Evolutionary conservation across 257 asterid genomes (phyloP), one percentile per base, ranked within the genome.

Genomic region (Capsicum chinense): DNA sequence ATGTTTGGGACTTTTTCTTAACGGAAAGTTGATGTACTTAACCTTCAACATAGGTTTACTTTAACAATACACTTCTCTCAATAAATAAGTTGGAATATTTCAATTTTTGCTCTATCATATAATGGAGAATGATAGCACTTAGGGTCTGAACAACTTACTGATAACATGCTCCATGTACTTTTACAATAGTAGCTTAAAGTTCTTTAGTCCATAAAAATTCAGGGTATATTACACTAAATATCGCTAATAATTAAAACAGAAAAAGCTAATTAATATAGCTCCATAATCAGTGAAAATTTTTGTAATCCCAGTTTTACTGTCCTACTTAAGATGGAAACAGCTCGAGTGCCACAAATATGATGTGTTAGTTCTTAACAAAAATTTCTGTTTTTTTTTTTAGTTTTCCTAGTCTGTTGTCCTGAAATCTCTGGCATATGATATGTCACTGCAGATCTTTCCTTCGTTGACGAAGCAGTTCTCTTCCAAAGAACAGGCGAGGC

Each of bases 401-500:
- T 39, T 50, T 9, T 66, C 71, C 44, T 39, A 2, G 11, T 37
- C 60, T 47, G 56, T 37, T 69, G 37, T 63, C 58, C 78, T 37
- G 67, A 82, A 33, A 39, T 21, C 68, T 79, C 19, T 26, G 63
- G 81, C 15, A 47, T 44, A 79, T 76, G 6, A 11, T 56, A 78
- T 78, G 33, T 85, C 68, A 39, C 37, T 91, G 90, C 94, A 95
- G 98, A 92, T 95, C 82, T 95, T 95, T 79, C 95, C 97, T 68
- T 86, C 90, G 90, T 81, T 95, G 87, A 84, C 86, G 88, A 79
- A 93, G 87, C 84, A 90, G 44, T 90, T 94, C 84, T 82, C 93
- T 48, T 84, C 89, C 6, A 85, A 91, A 80, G 92, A 94, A 87
- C 99, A 95, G 89, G 92, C 91, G 83, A 91, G 90, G 88, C 92